Conservation (phyloP, 352 stramenopile genomes). For the Globisporangium cystogenes region DNA sequence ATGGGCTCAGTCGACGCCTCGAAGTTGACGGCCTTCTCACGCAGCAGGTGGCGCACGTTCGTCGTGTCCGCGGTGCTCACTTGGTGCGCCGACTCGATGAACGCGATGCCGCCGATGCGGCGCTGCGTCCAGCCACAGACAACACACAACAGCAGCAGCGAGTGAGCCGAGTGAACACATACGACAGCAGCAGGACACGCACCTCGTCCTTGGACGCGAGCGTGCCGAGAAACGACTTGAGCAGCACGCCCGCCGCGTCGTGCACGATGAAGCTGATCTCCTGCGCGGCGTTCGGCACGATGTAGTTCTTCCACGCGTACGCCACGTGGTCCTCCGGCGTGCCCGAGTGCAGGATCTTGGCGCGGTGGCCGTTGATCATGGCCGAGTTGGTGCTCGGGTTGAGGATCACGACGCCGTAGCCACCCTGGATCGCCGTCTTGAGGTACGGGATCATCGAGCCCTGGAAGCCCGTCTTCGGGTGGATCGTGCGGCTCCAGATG, state of each 20-base stretch:
- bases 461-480: conserved; percentile 78
- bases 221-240: conserved; percentile 67
- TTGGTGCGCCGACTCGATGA: conserved; percentile 80
- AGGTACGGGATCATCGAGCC: conserved; percentile 87
- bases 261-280: conserved; percentile 86
- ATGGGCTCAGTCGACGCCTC: conserved; percentile 76
- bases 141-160: not conserved
- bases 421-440: conserved; percentile 80
- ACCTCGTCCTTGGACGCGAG: conserved; percentile 51
- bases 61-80: conserved; percentile 50
- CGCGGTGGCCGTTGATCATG: conserved; percentile 72
- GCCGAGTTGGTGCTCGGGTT: conserved; percentile 83
- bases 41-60: conserved; percentile 50
- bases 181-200: not conserved
- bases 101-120: conserved; percentile 73
- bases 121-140: conserved; percentile 10
- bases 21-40: conserved; percentile 78
- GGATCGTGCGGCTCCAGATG: conserved; percentile 68
- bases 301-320: conserved; percentile 88
- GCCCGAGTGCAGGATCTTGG: conserved; percentile 76
- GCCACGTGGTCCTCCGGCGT: conserved; percentile 73
- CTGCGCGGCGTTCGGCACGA: conserved; percentile 69
- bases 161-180: not conserved
- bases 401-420: conserved; percentile 75
- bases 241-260: conserved; percentile 55